Percentiles rank a stretch among this genome's conserved stretches.
Evolutionary conservation across 2,329 filamentous ascomycete genomes (phyloP).

Genomic region (Nigrospora osmanthi): DNA sequence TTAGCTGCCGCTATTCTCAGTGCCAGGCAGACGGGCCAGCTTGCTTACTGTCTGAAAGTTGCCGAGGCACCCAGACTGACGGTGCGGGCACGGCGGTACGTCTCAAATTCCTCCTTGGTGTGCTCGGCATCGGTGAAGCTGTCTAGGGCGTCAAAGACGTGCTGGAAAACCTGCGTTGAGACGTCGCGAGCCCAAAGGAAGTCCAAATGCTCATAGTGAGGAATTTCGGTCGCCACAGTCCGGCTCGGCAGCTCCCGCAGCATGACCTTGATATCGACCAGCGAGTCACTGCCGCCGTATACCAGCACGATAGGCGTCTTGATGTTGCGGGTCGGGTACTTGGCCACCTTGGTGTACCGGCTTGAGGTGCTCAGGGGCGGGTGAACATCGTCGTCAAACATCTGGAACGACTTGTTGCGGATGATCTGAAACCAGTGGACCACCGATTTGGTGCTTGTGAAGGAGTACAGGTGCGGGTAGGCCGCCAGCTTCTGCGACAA

Average conservation of each 20-base stretch:
- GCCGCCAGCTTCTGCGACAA: slow-evolving; percentile 86
- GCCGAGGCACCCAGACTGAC: slow-evolving; percentile 33
- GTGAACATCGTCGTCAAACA: slow-evolving; percentile 94
- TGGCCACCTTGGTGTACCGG: slow-evolving; percentile 93
- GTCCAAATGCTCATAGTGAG: slow-evolving; percentile 93
- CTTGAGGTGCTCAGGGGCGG: slow-evolving; percentile 63
- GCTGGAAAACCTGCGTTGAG: slow-evolving; percentile 75
- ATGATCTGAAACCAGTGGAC: slow-evolving; percentile 99
- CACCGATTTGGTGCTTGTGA: slow-evolving; percentile 91
- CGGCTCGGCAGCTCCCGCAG: slow-evolving; percentile 76
- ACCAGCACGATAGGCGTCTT: slow-evolving; percentile 89
- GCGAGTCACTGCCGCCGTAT: slow-evolving; percentile 86
- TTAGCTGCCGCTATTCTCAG: background rate
- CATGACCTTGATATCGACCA: slow-evolving; percentile 93
- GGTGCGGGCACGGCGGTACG: slow-evolving; percentile 44
- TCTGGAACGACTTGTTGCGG: slow-evolving; percentile 90
- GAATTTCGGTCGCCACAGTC: slow-evolving; percentile 79
- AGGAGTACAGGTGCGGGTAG: slow-evolving; percentile 93
- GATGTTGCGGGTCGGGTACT: slow-evolving; percentile 95
- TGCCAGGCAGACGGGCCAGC: background rate
- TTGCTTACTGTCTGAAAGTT: slow-evolving; percentile 24
- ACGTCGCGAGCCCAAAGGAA: slow-evolving; percentile 92
- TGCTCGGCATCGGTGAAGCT: slow-evolving; percentile 55
- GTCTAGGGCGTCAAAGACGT: slow-evolving; percentile 84
- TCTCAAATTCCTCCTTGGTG: slow-evolving; percentile 51